Percentiles rank a stretch among this genome's conserved stretches.
Evolutionary conservation across 2,329 filamentous ascomycete genomes (phyloP).

Genomic region (Dryadomyces quercivorus): DNA sequence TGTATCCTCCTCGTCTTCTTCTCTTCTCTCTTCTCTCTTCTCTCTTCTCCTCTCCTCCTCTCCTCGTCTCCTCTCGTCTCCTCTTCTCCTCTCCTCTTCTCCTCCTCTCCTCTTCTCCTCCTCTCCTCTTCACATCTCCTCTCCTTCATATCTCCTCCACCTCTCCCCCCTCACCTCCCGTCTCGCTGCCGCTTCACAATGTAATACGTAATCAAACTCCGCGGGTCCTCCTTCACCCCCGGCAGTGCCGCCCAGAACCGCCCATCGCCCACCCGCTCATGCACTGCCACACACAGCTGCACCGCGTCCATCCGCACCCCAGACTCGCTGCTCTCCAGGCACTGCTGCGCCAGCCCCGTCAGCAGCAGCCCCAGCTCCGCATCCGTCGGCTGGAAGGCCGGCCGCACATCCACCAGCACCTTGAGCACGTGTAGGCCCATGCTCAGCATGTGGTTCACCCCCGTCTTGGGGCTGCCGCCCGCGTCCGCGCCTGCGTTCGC

Average conservation of each 20-base stretch:
- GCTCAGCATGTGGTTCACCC: conserved; percentile 35
- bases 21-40: neutral
- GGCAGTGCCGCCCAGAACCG: conserved; percentile 58
- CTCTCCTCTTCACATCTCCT: neutral
- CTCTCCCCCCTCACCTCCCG: conserved; percentile 7
- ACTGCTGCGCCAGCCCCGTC: conserved; percentile 37
- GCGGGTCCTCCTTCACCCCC: conserved; percentile 55
- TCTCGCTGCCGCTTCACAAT: conserved; percentile 60
- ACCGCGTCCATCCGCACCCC: conserved; percentile 65
- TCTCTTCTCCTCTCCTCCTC: neutral
- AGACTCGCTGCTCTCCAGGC: conserved; percentile 47
- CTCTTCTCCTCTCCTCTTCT: neutral
- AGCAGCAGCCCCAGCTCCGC: conserved; percentile 38
- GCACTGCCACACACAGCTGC: conserved; percentile 62
- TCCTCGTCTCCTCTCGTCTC: neutral
- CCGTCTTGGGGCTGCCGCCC: too few species aligned
- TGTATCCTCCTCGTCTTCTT: neutral
- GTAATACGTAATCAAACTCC: conserved; percentile 71
- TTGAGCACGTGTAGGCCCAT: conserved; percentile 54
- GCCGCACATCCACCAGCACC: conserved; percentile 38
- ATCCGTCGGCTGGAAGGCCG: conserved; percentile 36
- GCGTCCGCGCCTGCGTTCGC: conserved; percentile 13
- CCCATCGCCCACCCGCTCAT: conserved; percentile 46
- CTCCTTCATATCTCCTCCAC: neutral
- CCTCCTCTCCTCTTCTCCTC: neutral